Evolutionary conservation across 1,284 basidiomycete species (phyloP).

Genomic region (Spongiforma sp.): DNA sequence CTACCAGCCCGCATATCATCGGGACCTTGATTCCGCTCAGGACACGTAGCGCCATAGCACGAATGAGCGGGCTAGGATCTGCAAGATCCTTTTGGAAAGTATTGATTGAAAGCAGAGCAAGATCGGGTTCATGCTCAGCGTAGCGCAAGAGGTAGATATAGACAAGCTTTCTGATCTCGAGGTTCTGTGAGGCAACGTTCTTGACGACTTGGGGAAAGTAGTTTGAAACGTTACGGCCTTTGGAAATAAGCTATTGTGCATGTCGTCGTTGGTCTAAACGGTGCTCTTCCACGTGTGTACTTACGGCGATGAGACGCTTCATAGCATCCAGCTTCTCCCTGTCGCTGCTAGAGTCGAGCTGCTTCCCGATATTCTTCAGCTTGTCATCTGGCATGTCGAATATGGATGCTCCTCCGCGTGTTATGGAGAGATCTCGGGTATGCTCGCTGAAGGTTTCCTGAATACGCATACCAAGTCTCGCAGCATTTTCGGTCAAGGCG

Average conservation of each 20-base stretch:
- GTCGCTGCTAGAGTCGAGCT: constrained; percentile 87
- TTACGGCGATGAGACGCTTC: constrained; percentile 90
- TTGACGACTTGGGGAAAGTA: constrained; percentile 97
- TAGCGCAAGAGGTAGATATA: constrained; percentile 97
- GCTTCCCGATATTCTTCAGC: constrained; percentile 77
- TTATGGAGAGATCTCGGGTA: constrained; percentile 70
- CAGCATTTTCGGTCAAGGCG: constrained; percentile 78
- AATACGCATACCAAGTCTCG: constrained; percentile 76
- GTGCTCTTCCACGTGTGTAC: constrained; percentile 34
- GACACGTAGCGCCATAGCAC: constrained; percentile 94
- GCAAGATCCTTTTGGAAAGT: constrained; percentile 98
- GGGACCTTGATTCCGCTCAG: constrained; percentile 90
- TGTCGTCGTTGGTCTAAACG: constrained; percentile 14
- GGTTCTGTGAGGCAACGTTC: constrained; percentile 88
- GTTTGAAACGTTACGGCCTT: constrained; percentile 88
- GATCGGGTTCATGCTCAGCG: constrained; percentile 91
- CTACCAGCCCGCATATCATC: constrained; percentile 86
- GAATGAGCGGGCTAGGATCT: constrained; percentile 90
- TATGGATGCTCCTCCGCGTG: constrained; percentile 56
- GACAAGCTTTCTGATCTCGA: constrained; percentile 96
- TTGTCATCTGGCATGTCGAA: constrained; percentile 79
- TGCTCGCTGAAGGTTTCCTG: constrained; percentile 82
- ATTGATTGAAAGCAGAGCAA: constrained; percentile 96
- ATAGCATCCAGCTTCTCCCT: constrained; percentile 92
- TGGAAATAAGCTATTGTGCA: constrained; percentile 82